Base-by-base conservation (phyloP, 2,329 filamentous ascomycete genomes). In the Aspergillus calidoustus region DNA sequence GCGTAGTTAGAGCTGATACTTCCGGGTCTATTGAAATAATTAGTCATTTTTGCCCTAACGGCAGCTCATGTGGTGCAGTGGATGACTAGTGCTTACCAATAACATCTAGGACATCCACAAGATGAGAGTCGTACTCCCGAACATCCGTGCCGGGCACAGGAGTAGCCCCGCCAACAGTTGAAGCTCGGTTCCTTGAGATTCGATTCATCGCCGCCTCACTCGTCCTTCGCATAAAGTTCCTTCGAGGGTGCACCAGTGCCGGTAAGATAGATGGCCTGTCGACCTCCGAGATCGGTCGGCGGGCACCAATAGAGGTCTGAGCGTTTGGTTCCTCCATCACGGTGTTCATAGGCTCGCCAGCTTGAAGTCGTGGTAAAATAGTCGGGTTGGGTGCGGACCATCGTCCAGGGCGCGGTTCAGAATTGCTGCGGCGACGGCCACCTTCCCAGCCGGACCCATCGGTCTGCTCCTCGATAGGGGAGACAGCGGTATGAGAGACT, bases 1-100 rank as follows among this genome's bases (percentile, higher is more conserved):
- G 84, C 15, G 91, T 94, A 0, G 91, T 92, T 3, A 96, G 80
- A 0, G 92, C 92, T 41, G 91, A 87, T 3, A 96, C 88, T 78
- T 96, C 91, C 47, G 92, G 91, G 69, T 96, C 92, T 93, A 66
- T 9, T 11, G 11, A 7, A 34, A 7, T 17, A 22, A 25, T n/a
- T 44, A 48, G 54, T 56, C 22, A 62, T 34, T 22, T 38, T n/a
- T 7, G n/a, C 17, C n/a, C 44, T 47, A 23, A n/a, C 7, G 1
- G 25, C 31, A 30, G 7, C 25, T 30, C 9, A 19, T 38, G 8
- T 48, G 41, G 13, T 60, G 38, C 13, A 15, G 11, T 22, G 48
- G 43, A 17, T 17, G 19, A 50, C n/a, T 23, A 38, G 28, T 56
- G 76, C 84, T 63, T 81, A 89, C 88, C 88, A 65, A 91, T 81